Conservation (phyloP, 768 basidiomycete species). For the Pleurotus giganteus region DNA sequence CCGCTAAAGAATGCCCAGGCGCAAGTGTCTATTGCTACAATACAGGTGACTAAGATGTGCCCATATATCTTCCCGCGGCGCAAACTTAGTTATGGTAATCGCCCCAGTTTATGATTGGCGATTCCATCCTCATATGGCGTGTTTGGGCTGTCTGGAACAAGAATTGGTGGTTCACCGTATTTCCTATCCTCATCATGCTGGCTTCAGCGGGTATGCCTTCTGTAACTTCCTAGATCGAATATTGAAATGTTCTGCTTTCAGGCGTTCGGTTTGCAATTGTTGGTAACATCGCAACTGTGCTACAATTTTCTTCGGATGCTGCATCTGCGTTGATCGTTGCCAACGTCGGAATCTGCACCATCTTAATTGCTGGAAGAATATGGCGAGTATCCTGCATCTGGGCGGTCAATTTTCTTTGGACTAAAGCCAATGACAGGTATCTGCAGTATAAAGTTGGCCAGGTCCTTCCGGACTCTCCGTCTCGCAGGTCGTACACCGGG, state of each 20-base stretch:
- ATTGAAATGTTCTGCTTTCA: not conserved
- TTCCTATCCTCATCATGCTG: slow-evolving; percentile 2
- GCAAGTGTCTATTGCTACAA: slow-evolving; percentile 5
- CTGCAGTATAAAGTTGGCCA: slow-evolving; percentile 1
- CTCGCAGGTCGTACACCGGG: not conserved
- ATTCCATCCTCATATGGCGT: slow-evolving; percentile 6
- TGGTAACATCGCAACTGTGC: not conserved
- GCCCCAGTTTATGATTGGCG: slow-evolving; percentile 2
- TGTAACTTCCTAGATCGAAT: not conserved
- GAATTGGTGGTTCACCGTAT: slow-evolving; percentile 7
- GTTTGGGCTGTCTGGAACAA: slow-evolving; percentile 7
- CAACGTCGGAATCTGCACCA: slow-evolving; percentile 3
- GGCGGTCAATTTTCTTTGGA: not conserved
- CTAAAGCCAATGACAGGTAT: not conserved
- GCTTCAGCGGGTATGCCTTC: slow-evolving; percentile 1
- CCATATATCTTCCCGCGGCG: too few species aligned
- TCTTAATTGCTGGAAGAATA: slow-evolving; percentile 5
- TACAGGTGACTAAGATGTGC: slow-evolving; percentile 1
- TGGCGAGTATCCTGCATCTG: not conserved
- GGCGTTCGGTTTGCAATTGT: slow-evolving; percentile 4
- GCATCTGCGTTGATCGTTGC: not conserved
- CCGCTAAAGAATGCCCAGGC: slow-evolving; percentile 7
- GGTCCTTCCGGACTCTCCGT: not conserved
- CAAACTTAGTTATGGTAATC: not conserved
- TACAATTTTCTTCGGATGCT: slow-evolving; percentile 3